phyloP scores from a whole-genome alignment of 2,329 filamentous ascomycete species.

The Nemania sp. region DNA sequence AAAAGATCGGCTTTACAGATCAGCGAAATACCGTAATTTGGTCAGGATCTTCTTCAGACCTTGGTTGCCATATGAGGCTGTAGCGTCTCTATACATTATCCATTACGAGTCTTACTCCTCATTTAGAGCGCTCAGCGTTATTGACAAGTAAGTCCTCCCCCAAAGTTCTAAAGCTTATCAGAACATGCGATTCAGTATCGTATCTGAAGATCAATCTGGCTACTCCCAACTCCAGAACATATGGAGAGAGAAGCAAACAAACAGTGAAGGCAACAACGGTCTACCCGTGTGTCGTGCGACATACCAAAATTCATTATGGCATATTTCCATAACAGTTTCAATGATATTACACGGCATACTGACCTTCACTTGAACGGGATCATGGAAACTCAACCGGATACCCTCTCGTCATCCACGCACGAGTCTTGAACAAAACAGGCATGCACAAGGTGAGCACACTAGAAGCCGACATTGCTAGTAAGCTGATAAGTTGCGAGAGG shows the following conservation, averaged over 20 bases:
- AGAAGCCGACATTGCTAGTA: constrained; percentile 31
- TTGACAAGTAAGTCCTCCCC: no score
- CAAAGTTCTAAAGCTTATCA: no score
- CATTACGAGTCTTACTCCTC: not conserved
- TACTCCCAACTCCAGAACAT: not conserved
- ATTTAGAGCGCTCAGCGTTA: not conserved
- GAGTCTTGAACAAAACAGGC: constrained; percentile 31
- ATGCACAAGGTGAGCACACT: constrained; percentile 29
- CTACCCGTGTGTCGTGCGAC: not conserved
- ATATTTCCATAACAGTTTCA: constrained; percentile 27
- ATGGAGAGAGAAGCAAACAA: not conserved
- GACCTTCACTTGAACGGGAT: constrained; percentile 34
- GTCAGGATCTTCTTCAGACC: not conserved
- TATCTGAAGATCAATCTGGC: not conserved
- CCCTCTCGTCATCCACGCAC: constrained; percentile 28
- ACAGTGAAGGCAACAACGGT: no score
- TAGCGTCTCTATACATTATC: no score
- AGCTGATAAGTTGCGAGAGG: constrained; percentile 5
- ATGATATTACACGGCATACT: constrained; percentile 24
- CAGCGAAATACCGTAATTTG: not conserved
- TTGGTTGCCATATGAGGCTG: no score
- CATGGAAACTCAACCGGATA: constrained; percentile 20
- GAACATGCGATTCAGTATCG: not conserved
- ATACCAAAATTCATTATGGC: not conserved
- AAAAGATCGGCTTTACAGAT: not conserved